A percentile compares a stretch with the other conserved stretches of the same genome.
Evolutionary conservation across 2,329 filamentous ascomycete genomes (phyloP).

Genomic region (Fusarium sp.): DNA sequence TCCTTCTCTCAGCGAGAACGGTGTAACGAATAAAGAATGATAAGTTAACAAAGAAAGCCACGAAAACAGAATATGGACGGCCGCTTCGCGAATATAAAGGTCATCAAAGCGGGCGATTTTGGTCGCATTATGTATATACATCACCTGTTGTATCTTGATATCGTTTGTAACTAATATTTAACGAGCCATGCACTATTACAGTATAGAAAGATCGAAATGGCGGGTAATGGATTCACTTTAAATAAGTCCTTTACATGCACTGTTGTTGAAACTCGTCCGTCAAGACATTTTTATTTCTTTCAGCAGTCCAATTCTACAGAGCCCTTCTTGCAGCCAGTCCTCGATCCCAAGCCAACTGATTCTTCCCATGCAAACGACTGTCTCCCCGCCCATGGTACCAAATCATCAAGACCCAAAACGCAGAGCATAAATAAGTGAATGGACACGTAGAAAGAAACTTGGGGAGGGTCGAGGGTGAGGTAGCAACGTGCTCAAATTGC

Average conservation of each 20-base stretch:
- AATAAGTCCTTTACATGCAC: not conserved
- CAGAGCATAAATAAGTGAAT: conserved; percentile 5
- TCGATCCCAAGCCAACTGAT: conserved; percentile 3
- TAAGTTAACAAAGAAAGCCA: not conserved
- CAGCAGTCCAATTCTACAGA: conserved; percentile 16
- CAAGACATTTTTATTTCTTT: not conserved
- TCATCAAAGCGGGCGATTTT: conserved; percentile 2
- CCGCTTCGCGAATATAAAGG: conserved; percentile 17
- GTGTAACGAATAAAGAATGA: conserved; percentile 22
- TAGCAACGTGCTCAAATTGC: conserved; percentile 7
- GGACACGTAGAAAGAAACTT: not conserved
- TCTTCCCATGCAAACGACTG: not conserved
- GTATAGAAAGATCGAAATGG: not conserved
- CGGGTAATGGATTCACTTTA: not conserved
- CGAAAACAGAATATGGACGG: not conserved
- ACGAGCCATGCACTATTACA: not conserved
- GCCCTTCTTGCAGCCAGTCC: conserved; percentile 17
- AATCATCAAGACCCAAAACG: conserved; percentile 9
- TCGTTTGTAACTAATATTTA: conserved; percentile 2
- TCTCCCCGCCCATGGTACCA: not conserved
- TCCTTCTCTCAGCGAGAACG: conserved; percentile 1
- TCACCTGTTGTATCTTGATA: not conserved
- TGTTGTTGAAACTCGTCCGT: not conserved
- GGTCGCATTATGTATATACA: not conserved
- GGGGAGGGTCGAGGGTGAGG: not conserved